Conservation (phyloP, 2,329 filamentous ascomycete species). For the Fusarium veterinarium region DNA sequence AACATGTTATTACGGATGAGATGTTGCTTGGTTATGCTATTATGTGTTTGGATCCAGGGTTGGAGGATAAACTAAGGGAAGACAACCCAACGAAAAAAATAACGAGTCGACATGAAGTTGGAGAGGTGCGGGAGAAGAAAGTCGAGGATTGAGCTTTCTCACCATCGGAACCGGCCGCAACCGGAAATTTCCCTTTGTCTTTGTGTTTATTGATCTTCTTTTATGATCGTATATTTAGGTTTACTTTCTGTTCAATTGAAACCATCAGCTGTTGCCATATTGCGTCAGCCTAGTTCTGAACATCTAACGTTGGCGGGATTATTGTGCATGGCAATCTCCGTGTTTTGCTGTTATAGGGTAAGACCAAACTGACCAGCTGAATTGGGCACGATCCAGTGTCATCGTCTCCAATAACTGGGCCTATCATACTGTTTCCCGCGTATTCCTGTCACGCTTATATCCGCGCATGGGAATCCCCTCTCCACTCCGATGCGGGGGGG, state of each 20-base stretch:
- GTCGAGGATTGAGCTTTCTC: fast-evolving
- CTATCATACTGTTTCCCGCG: background rate
- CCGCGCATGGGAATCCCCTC: background rate
- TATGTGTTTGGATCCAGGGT: too few relatives aligned
- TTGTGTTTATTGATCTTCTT: too few relatives aligned
- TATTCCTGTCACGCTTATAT: background rate
- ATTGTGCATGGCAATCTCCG: background rate
- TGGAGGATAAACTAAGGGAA: background rate
- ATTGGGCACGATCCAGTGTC: background rate
- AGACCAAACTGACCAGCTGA: background rate
- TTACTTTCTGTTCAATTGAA: background rate
- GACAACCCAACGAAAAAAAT: constrained; percentile 1
- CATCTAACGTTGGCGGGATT: background rate
- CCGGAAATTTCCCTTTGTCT: background rate
- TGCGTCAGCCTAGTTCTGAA: fast-evolving
- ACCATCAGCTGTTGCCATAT: background rate
- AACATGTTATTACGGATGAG: fast-evolving
- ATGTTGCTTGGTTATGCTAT: background rate
- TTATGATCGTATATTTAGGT: background rate
- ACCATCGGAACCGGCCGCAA: constrained; percentile 1
- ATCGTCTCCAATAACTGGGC: background rate
- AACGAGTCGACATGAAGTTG: background rate
- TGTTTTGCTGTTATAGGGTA: background rate
- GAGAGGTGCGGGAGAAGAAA: background rate
- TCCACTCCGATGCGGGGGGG: background rate